Evolutionary conservation across 768 basidiomycete species (phyloP), one percentile per base, ranked within the genome.

Genomic region (Tylopilus sp.): DNA sequence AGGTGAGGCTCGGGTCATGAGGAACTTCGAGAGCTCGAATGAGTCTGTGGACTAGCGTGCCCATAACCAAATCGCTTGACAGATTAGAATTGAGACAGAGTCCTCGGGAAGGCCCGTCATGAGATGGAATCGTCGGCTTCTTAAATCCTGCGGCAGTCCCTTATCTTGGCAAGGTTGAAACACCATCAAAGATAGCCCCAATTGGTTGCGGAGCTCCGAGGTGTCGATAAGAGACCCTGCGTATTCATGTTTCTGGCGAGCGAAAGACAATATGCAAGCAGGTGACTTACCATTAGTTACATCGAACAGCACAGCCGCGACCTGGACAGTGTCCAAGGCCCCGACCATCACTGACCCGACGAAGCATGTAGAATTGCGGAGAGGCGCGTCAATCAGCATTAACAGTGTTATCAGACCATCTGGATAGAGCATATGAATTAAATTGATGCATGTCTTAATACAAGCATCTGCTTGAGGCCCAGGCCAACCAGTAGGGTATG

Each of bases 1-100:
- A 74, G 25, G 79, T 77, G 59, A 83, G 62, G 38, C 75, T 78
- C 21, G 78, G 75, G 18, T 79, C 71, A 58, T 79, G 80, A 48
- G 73, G 65, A 44, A 85, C 76, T 65, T 86, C 83, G 9, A 83
- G 59, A 55, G 55, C 56, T 52, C 57, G 61, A 23, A 61, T 40
- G 13, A 69, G 46, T 50, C 56, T 64, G 39, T 57, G 60, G 52
- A 58, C 43, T 43, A 64, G n/a, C n/a, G n/a, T 25, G 17, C 53
- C 59, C 69, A 70, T 70, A 44, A 17, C 15, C 39, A 39, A 41
- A 25, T 39, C 36, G 9, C 17, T 52, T 47, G 26, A 22, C 39
- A 40, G 38, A 38, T 18, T 8, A 36, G n/a, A 36, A 36, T 40
- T n/a, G 41, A 18, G 36, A 4, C n/a, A 38, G 41, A 21, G 26